Evolutionary conservation across 495 filamentous ascomycete species (phyloP), one percentile per base, ranked within the genome.

Genomic region (Penicillium parvum): DNA sequence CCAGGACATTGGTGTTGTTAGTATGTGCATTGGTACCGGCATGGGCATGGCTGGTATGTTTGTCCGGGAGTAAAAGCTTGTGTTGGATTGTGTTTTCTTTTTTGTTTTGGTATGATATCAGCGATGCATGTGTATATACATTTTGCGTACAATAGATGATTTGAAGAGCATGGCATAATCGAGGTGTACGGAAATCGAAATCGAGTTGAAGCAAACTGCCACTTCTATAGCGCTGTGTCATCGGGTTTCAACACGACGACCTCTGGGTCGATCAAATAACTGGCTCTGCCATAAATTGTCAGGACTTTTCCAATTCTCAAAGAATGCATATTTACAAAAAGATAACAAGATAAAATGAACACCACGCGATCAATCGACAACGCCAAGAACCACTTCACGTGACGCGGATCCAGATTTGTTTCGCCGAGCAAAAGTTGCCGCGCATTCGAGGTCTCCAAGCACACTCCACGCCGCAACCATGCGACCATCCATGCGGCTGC

Each of bases 11-110:
- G 84, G 84, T 32, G 82, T 88, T 18, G 81, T 86, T 26, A 88
- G 82, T 61, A 90, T 95, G 88, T 95, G 88, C 65, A 81, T 94
- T 51, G 88, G 88, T 22, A 94, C 88, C 10, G 87, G 87, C n/a
- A 90, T 90, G 87, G 87, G 87, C 9, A 89, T 89, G 87, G 86
- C 85, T 14, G 85, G 84, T 18, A 72, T 91, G 58, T 88, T 90
- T 72, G 84, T 92, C 29, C 77, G 83, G 49, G 88, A 91, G 69
- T 90, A 79, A 66, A 55, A 49, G 35, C n/a, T n/a, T n/a, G n/a
- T 22, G 19, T 10, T 35, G 36, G 35, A 22, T 42, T 2, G 5
- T 28, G 20, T 17, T 28, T 27, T 28, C 37, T 35, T 42, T 14
- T 45, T 18, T 43, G 30, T 60, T 50, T 37, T 32, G 52, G 26